Evolutionary conservation across 306 rosid genomes (phyloP).

Genomic region (Trifolium fragiferum): DNA sequence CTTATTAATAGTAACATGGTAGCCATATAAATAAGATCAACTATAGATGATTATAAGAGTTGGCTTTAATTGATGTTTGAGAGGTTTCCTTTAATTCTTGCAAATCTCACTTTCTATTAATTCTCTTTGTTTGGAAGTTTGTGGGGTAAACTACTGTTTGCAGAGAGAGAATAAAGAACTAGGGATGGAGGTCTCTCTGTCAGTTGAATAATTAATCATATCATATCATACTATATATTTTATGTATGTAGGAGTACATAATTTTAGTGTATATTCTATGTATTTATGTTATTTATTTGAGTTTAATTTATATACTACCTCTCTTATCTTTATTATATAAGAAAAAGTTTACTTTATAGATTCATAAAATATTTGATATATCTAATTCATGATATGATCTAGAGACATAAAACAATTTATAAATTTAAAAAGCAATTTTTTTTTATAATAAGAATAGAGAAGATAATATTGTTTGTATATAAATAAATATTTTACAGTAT

Average conservation of each 20-base stretch:
- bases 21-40: conserved; percentile 47
- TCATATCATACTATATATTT: background rate
- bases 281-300: background rate
- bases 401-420: too few species aligned
- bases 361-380: too few species aligned
- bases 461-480: too few species aligned
- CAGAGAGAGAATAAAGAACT: conserved; percentile 40
- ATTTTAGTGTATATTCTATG: background rate
- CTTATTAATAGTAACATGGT: conserved; percentile 40
- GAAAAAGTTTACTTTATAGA: too few species aligned
- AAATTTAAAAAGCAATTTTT: too few species aligned
- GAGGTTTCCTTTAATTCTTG: conserved; percentile 43
- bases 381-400: too few species aligned
- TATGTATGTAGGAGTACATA: background rate
- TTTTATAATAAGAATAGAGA: too few species aligned
- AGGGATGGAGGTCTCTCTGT: conserved; percentile 71
- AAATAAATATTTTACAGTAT: too few species aligned
- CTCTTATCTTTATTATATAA: too few species aligned
- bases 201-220: conserved; percentile 45
- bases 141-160: conserved; percentile 69
- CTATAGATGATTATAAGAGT: conserved; percentile 41
- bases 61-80: conserved; percentile 35
- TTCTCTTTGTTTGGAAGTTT: conserved; percentile 94
- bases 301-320: background rate
- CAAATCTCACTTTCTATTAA: conserved; percentile 90